Evolutionary conservation across 2,329 filamentous ascomycete genomes (phyloP).

Genomic region (Dactylonectria estremocensis): DNA sequence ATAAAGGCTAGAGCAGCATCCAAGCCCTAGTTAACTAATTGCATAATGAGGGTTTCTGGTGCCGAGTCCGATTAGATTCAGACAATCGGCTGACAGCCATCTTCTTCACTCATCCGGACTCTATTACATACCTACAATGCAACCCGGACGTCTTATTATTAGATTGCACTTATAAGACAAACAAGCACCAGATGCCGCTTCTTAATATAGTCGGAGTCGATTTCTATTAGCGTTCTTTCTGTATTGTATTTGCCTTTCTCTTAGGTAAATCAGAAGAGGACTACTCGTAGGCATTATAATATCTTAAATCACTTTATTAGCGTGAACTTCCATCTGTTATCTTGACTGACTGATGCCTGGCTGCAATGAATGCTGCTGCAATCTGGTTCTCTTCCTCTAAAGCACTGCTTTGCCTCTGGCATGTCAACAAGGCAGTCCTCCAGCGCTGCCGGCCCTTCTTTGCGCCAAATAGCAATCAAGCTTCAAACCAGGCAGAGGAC

Average conservation of each 20-base stretch:
- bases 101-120: constrained; percentile 26
- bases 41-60: constrained; percentile 37
- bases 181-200: too few relatives aligned
- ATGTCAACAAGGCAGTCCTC: too few relatives aligned
- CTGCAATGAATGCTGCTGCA: constrained; percentile 38
- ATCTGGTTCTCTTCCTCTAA: constrained; percentile 30
- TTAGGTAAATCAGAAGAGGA: constrained; percentile 32
- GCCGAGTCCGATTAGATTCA: constrained; percentile 32
- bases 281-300: constrained; percentile 1
- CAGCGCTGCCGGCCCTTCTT: constrained; percentile 32
- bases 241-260: background rate
- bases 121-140: constrained; percentile 29
- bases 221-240: background rate
- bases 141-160: constrained; percentile 36
- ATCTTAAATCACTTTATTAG: constrained; percentile 12
- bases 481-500: too few relatives aligned
- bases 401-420: too few relatives aligned
- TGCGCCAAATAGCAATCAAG: too few relatives aligned
- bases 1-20: too few relatives aligned
- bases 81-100: constrained; percentile 35
- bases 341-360: too few relatives aligned
- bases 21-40: constrained; percentile 39
- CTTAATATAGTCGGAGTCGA: too few relatives aligned
- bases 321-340: constrained; percentile 24
- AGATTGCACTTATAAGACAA: constrained; percentile 31